Conservation (phyloP, 1,139 yeast genomes). For the Lodderomyces elongisporus region DNA sequence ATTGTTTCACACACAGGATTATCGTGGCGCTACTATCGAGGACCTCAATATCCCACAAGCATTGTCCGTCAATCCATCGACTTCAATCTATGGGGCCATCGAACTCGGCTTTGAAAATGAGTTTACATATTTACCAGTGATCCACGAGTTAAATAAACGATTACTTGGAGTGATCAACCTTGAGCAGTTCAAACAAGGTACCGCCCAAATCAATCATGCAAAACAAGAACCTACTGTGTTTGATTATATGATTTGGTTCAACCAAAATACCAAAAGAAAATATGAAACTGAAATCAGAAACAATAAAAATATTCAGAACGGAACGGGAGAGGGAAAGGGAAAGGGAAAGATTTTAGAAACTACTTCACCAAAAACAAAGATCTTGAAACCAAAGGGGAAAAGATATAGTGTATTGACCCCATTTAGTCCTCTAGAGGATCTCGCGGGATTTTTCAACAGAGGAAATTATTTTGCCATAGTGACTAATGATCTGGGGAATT, state of each 20-base stretch:
- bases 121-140: conserved; percentile 55
- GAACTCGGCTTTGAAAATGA: conserved; percentile 52
- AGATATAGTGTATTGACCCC: conserved; percentile 48
- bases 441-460: conserved; percentile 46
- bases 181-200: conserved; percentile 30
- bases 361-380: conserved; percentile 22
- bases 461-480: conserved; percentile 57
- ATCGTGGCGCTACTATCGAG: conserved; percentile 54
- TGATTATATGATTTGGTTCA: conserved; percentile 43
- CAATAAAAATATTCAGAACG: conserved; percentile 2
- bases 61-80: conserved; percentile 49
- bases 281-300: conserved; percentile 20
- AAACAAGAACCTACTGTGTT: conserved; percentile 26
- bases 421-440: conserved; percentile 51
- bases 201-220: conserved; percentile 12
- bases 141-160: conserved; percentile 44
- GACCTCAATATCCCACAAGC: conserved; percentile 63
- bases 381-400: conserved; percentile 30
- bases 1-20: conserved; percentile 32
- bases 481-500: conserved; percentile 49
- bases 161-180: conserved; percentile 55
- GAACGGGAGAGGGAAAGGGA: neutral
- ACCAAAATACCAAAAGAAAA: conserved; percentile 30
- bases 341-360: neutral
- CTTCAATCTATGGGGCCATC: conserved; percentile 44